Evolutionary conservation across 1,284 basidiomycete genomes (phyloP).

Genomic region (Sanghuangporus sanghuang): DNA sequence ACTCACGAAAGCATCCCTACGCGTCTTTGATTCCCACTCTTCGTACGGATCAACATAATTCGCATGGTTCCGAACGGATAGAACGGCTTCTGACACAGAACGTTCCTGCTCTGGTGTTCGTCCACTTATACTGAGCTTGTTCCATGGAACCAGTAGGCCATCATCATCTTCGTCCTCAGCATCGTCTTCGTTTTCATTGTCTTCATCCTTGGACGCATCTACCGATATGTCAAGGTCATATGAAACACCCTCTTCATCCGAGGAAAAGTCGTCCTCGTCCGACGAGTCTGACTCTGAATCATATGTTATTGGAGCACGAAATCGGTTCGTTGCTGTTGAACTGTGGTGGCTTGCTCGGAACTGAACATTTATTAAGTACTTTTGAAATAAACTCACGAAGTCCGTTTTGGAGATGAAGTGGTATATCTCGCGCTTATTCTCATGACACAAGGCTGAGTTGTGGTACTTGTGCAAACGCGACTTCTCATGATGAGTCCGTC

Average conservation of each 20-base stretch:
- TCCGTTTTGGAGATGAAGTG: slow-evolving; percentile 54
- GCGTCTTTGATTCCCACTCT: slow-evolving; percentile 68
- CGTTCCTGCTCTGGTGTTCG: slow-evolving; percentile 41
- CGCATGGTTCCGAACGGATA: slow-evolving; percentile 60
- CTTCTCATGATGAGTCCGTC: not conserved
- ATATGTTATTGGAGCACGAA: slow-evolving; percentile 49
- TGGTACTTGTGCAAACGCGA: not conserved
- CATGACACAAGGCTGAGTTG: slow-evolving; percentile 34
- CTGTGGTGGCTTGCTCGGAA: not conserved
- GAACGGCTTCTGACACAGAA: slow-evolving; percentile 59
- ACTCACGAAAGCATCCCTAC: slow-evolving; percentile 67
- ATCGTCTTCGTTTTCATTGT: not conserved
- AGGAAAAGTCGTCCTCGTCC: slow-evolving; percentile 36
- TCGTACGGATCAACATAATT: slow-evolving; percentile 70
- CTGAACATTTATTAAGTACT: slow-evolving; percentile 4
- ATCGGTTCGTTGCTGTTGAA: slow-evolving; percentile 30
- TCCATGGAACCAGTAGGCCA: not conserved
- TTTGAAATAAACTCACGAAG: slow-evolving; percentile 21
- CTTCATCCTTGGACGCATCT: not conserved
- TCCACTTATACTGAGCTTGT: slow-evolving; percentile 8
- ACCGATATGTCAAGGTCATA: slow-evolving; percentile 34
- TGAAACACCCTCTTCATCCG: slow-evolving; percentile 32
- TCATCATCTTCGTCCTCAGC: not conserved
- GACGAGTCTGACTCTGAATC: slow-evolving; percentile 47
- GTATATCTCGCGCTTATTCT: slow-evolving; percentile 56